Evolutionary conservation across 352 stramenopile species (phyloP), one percentile per base, ranked within the genome.

Genomic region (Pythium monospermum): DNA sequence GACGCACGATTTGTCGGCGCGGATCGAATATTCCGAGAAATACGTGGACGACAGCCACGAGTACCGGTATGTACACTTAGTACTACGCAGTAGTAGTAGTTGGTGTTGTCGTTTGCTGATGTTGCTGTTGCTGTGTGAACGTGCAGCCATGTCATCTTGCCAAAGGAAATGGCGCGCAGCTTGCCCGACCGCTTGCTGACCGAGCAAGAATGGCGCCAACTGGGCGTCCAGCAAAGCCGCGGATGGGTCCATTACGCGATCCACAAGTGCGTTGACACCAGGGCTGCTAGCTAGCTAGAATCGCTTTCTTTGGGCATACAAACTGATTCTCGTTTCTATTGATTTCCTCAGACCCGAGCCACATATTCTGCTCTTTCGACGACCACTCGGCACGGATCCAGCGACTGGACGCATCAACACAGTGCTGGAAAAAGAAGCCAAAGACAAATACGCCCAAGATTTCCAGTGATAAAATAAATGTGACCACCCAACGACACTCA

Each of bases 211-310:
- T 99, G 97, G 97, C 87, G 97, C 60, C 87, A 92, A 56, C 83
- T 99, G 35, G 96, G 96, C 47, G 94, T 99, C 11, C 96, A 99
- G 75, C 96, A 99, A 75, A 97, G 85, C 59, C 88, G 97, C 36
- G 97, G 97, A 40, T 99, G 97, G 97, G 87, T 98, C 61, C 97
- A 99, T 73, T 99, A 99, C 75, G 96, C 96, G 30, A 98, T 99
- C 61, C 97, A 99, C 75, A 95, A 96, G 87, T 97, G 73, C 53
- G 86, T 83, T 46, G n/a, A n/a, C n/a, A n/a, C n/a, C n/a, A n/a
- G n/a, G n/a, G n/a, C n/a, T n/a, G n/a, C n/a, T n/a, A n/a, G n/a
- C n/a, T n/a, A n/a, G n/a, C n/a, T n/a, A n/a, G n/a, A n/a, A n/a
- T n/a, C n/a, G n/a, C n/a, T n/a, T n/a, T n/a, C n/a, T n/a, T n/a